Evolutionary conservation across 148 eudicot species (phyloP), one percentile per base, ranked within the genome.

Genomic region (Chenopodium berlandieri): DNA sequence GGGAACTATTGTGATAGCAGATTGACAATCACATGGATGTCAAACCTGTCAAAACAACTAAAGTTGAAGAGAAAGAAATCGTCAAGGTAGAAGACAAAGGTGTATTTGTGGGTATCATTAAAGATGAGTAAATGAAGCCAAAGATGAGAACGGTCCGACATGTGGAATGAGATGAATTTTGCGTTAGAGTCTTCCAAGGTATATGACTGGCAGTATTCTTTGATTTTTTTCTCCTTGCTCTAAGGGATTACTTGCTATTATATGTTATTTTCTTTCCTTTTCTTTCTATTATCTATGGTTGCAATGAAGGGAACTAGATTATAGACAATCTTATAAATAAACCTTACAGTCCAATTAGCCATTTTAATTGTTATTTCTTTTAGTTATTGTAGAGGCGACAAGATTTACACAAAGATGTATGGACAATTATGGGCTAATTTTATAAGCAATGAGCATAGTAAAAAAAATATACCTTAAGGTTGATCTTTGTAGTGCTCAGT

Each of bases 181-280:
- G 98, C 94, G 1, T 77, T 93, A 65, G 98, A 92, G 87, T 83
- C 77, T 78, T 89, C 92, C 79, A 95, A 93, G 97, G 97, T 95
- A 88, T 37, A 32, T 3, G 34, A 32, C 34, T 32, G 34, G 34
- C 34, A 32, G 34, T 65, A 19, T 17, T 58, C 4, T 16, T 3
- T 12, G 60, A 14, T 32, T 54, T 54, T 54, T 9, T 12, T 10
- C 17, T 12, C 60, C 13, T 54, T 54, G 60, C 14, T 54, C 60
- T 54, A 9, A 13, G 54, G 17, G 60, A 17, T 16, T 54, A 17
- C 60, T 34, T 13, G 22, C 25, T 37, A 25, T 75, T 7, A 71
- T 27, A 46, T 75, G 69, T 80, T n/a, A 6, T 50, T 52, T 47
- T 25, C 70, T 20, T 65, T 32, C 34, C 34, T 25, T 47, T 56